phyloP scores from a whole-genome alignment of 768 basidiomycete species.

The Trametopsis cervina region DNA sequence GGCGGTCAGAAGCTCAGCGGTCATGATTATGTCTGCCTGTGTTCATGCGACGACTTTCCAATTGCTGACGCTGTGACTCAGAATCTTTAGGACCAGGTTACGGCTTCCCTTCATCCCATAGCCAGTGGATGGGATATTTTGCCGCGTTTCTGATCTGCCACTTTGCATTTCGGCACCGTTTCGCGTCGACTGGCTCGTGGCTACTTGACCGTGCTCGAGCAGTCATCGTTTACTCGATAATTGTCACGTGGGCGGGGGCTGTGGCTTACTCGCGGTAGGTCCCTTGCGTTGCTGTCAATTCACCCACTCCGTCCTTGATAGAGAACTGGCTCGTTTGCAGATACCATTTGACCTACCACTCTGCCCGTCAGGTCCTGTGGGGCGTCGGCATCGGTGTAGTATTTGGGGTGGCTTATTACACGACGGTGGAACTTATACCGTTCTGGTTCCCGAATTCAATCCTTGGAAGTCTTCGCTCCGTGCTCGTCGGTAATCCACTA shows the following conservation, averaged over 20 bases:
- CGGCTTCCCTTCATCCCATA: slow-evolving; percentile 85
- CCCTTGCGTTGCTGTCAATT: not conserved
- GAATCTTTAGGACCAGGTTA: slow-evolving; percentile 64
- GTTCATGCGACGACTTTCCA: no score
- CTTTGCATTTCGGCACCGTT: slow-evolving; percentile 62
- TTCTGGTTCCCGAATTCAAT: slow-evolving; percentile 42
- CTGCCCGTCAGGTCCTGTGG: slow-evolving; percentile 65
- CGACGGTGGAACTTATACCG: slow-evolving; percentile 53
- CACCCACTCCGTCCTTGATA: not conserved
- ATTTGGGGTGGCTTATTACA: slow-evolving; percentile 50
- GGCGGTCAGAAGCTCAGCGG: no score
- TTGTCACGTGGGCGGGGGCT: slow-evolving; percentile 48
- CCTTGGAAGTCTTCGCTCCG: slow-evolving; percentile 41
- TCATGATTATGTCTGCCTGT: no score
- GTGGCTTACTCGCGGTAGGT: slow-evolving; percentile 79
- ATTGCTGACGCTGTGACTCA: slow-evolving; percentile 17
- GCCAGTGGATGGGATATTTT: slow-evolving; percentile 89
- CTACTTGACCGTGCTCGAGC: slow-evolving; percentile 49
- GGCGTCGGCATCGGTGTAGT: slow-evolving; percentile 58
- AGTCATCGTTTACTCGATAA: slow-evolving; percentile 36
- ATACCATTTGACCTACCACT: slow-evolving; percentile 68
- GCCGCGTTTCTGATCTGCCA: slow-evolving; percentile 71
- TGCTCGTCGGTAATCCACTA: slow-evolving; percentile 49
- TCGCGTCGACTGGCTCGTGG: slow-evolving; percentile 42
- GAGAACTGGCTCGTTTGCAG: slow-evolving; percentile 27